A percentile compares a stretch with the other conserved stretches of the same genome.
phyloP scores from a whole-genome alignment of 73 alveolate genomes.

The Paramecium octaurelia region DNA sequence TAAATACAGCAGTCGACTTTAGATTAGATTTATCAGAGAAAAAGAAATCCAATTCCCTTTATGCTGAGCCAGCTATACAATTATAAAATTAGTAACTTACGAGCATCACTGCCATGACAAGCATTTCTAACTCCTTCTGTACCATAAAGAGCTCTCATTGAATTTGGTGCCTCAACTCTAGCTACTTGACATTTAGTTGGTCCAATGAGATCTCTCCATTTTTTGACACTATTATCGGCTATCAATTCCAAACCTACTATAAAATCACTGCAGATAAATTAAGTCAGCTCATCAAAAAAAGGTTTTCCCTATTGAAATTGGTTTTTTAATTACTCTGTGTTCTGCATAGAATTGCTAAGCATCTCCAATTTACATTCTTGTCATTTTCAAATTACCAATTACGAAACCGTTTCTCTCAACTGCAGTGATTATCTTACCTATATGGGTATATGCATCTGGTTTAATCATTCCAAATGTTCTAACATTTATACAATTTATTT shows the following conservation, averaged over 20 bases:
- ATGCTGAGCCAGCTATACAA: conserved; percentile 76
- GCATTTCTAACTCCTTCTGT: conserved; percentile 95
- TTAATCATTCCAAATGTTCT: conserved; percentile 96
- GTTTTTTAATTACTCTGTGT: conserved; percentile 2
- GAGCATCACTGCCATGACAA: conserved; percentile 91
- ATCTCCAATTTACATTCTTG: conserved; percentile 75
- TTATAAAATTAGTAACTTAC: background rate
- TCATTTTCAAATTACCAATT: conserved; percentile 90
- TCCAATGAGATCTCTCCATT: conserved; percentile 92
- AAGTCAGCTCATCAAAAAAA: conserved; percentile 79
- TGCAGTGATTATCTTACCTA: conserved; percentile 89
- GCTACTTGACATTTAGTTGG: conserved; percentile 91
- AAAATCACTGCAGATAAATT: conserved; percentile 90
- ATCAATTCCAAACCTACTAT: conserved; percentile 93
- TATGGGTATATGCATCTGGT: conserved; percentile 94
- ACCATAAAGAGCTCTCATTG: conserved; percentile 93
- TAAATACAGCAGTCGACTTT: conserved; percentile 79
- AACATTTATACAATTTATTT: conserved; percentile 8
- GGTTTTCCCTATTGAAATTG: conserved; percentile 76
- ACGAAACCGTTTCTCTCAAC: conserved; percentile 84
- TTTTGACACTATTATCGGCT: conserved; percentile 85
- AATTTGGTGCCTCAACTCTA: conserved; percentile 88
- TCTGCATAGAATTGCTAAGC: conserved; percentile 89
- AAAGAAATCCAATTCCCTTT: conserved; percentile 88
- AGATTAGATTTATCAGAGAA: conserved; percentile 72